phyloP scores from a whole-genome alignment of 176 grass and related monocot genomes.

The Pontederia paniculata region DNA sequence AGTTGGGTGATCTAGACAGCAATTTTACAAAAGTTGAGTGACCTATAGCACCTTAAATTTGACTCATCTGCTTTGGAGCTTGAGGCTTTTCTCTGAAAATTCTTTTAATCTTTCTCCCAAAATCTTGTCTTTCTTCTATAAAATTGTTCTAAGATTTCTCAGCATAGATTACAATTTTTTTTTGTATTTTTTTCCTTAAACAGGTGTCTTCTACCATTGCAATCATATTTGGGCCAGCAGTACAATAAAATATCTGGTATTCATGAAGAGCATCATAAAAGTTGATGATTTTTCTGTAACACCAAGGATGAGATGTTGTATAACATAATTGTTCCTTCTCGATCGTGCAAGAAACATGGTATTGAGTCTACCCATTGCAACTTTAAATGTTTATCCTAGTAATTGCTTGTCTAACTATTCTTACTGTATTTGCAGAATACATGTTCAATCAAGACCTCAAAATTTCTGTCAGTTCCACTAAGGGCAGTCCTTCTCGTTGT shows the following conservation, averaged over 20 bases:
- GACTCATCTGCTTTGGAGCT: too few species aligned
- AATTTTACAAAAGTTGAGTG: too few species aligned
- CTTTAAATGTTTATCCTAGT: background rate
- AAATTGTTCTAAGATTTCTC: too few species aligned
- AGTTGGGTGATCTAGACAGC: too few species aligned
- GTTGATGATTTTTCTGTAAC: constrained; percentile 1
- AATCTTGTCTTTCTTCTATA: too few species aligned
- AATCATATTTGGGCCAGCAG: too few species aligned
- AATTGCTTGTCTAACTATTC: constrained; percentile 1
- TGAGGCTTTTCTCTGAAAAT: too few species aligned
- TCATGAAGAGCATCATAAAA: background rate
- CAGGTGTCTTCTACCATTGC: too few species aligned
- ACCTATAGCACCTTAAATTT: too few species aligned
- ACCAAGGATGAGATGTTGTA: constrained; percentile 2
- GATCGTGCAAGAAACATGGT: constrained; percentile 1
- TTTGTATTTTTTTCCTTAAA: too few species aligned
- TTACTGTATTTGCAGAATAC: constrained; percentile 35
- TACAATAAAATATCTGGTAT: background rate
- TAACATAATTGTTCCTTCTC: background rate
- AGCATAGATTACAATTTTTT: too few species aligned
- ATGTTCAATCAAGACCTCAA: constrained; percentile 48
- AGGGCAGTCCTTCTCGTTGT: constrained; percentile 47
- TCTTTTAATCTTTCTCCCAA: too few species aligned
- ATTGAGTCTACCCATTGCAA: background rate
- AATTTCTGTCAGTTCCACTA: constrained; percentile 30